Evolutionary conservation across 192 early-diverging fungal species (phyloP).

Genomic region (Globomyces pollinis-pini): DNA sequence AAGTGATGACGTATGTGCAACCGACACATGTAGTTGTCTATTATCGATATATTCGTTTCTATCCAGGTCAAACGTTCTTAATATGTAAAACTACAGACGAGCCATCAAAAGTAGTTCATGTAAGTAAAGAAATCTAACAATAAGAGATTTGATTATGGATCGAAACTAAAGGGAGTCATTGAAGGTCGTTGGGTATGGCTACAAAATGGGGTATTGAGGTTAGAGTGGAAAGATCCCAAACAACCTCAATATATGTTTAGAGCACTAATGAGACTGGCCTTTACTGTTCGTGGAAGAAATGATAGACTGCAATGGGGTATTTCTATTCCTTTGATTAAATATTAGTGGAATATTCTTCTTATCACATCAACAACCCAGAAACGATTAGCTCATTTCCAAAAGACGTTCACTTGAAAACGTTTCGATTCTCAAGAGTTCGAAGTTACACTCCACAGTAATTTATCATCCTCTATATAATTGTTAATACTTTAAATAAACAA

Average conservation of each 20-base stretch:
- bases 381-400: constrained; percentile 1
- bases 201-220: background rate
- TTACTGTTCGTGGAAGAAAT: background rate
- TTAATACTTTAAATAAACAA: no score
- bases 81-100: background rate
- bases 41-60: constrained; percentile 9
- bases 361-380: background rate
- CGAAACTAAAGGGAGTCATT: background rate
- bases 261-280: background rate
- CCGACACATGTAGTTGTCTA: constrained; percentile 1
- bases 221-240: constrained; percentile 3
- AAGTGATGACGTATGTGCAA: background rate
- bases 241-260: background rate
- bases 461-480: no score
- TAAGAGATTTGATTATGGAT: background rate
- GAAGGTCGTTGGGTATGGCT: background rate
- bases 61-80: background rate
- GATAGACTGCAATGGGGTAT: constrained; percentile 7
- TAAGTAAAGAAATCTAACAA: background rate
- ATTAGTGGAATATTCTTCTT: background rate
- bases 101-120: background rate
- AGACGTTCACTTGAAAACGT: background rate
- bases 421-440: constrained; percentile 8
- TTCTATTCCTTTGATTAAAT: background rate
- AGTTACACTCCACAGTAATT: no score